Conservation (phyloP, 2,329 filamentous ascomycete species). For the Hypoxylon sp. region DNA sequence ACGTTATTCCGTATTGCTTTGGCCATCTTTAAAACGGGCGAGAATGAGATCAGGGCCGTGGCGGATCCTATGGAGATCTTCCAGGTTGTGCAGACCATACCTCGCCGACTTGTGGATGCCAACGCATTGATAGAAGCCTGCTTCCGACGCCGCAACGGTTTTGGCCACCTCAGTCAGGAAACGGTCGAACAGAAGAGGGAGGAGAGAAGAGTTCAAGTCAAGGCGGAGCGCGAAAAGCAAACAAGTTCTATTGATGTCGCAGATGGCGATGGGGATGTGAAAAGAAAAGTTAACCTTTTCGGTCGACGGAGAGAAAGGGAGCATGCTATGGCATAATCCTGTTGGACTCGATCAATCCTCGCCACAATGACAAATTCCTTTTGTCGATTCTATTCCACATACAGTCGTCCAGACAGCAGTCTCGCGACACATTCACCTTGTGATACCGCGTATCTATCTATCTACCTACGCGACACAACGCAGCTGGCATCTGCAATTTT, state of each 20-base stretch:
- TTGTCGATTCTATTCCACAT: constrained; percentile 17
- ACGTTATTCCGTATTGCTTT: constrained; percentile 92
- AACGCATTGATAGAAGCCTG: constrained; percentile 84
- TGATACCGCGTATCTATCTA: constrained; percentile 4
- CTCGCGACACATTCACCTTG: constrained; percentile 1
- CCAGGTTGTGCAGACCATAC: constrained; percentile 88
- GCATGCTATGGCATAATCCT: constrained; percentile 28
- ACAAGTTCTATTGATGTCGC: constrained; percentile 45
- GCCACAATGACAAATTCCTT: constrained; percentile 7
- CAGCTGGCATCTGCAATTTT: constrained; percentile 30
- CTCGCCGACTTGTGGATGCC: constrained; percentile 81
- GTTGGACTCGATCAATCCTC: constrained; percentile 33
- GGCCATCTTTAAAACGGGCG: constrained; percentile 88
- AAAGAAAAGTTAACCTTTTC: constrained; percentile 58
- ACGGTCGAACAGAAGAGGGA: constrained; percentile 79
- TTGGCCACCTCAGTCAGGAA: constrained; percentile 82
- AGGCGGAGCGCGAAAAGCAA: constrained; percentile 55
- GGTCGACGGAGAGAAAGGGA: constrained; percentile 50
- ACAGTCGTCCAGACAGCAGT: constrained; percentile 4
- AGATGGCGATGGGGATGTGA: constrained; percentile 46
- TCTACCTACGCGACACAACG: no score
- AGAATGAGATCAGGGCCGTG: constrained; percentile 80
- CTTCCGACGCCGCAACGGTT: constrained; percentile 80
- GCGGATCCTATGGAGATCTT: constrained; percentile 95
- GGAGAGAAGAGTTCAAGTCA: constrained; percentile 66